These are phyloP conservation scores for Aureobasidium namibiae DNA, from an alignment of 2,329 filamentous ascomycete species.

Conservation along the genomic window DNA sequence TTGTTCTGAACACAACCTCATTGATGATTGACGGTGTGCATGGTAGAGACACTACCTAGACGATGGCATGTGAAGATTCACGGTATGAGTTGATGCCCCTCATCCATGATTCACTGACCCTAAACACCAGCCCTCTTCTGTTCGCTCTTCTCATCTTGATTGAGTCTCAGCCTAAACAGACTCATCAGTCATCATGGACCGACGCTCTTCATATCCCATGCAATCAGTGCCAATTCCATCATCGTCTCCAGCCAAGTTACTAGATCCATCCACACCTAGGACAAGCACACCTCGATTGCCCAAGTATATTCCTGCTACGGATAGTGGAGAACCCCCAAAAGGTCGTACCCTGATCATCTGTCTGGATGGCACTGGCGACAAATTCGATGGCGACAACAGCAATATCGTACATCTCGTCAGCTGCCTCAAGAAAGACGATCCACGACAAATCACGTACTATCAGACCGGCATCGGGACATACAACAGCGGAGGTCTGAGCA, in stretches of 20 bases:
- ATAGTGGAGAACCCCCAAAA: constrained; percentile 14
- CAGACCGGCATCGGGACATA: constrained; percentile 42
- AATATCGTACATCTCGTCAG: constrained; percentile 38
- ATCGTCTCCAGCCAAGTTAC: neutral
- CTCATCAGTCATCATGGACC: neutral
- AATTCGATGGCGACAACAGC: constrained; percentile 37
- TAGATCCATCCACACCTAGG: neutral
- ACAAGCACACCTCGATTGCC: constrained; percentile 16
- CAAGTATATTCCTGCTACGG: constrained; percentile 23
- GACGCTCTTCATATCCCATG: constrained; percentile 14
- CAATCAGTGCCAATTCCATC: constrained; percentile 13
- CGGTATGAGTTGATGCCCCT: neutral
- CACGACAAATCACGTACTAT: constrained; percentile 34
- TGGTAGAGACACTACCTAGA: neutral
- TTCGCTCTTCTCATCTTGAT: neutral
- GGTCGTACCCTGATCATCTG: constrained; percentile 32
- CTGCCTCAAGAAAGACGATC: constrained; percentile 36
- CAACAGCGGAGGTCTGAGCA: constrained; percentile 30
- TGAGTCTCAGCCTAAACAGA: neutral
- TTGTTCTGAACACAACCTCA: neutral
- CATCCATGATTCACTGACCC: neutral
- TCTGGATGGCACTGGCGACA: constrained; percentile 39
- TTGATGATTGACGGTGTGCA: neutral
- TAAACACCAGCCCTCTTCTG: neutral
- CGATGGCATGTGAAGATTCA: neutral